A percentile compares a stretch with the other conserved stretches of the same genome.
Conservation (phyloP, 208 protist genomes). For the Acanthamoeba triangularis region DNA sequence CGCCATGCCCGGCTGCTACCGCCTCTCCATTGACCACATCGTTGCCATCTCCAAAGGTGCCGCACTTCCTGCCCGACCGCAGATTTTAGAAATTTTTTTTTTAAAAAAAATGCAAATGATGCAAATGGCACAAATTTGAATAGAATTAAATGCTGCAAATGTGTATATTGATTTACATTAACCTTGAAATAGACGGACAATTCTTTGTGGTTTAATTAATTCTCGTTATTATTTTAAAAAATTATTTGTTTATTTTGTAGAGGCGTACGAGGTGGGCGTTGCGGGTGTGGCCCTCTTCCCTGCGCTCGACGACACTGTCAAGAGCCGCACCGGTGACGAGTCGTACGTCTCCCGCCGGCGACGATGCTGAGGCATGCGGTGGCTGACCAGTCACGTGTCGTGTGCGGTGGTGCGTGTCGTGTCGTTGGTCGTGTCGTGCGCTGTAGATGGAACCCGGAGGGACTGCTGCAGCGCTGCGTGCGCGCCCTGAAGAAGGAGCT, state of each 20-base stretch:
- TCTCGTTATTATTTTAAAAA: no score
- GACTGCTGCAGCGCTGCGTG: slow-evolving; percentile 78
- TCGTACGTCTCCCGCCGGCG: slow-evolving; percentile 57
- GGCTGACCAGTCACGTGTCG: neutral
- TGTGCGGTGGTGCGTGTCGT: no score
- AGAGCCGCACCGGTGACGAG: slow-evolving; percentile 51
- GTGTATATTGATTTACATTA: no score
- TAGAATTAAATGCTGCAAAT: no score
- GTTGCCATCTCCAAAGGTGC: slow-evolving; percentile 75
- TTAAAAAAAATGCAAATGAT: no score
- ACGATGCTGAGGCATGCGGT: slow-evolving; percentile 5
- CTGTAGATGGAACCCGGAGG: slow-evolving; percentile 78
- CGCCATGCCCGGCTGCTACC: slow-evolving; percentile 86
- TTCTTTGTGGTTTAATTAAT: neutral
- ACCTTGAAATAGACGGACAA: no score
- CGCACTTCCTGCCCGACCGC: neutral
- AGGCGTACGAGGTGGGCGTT: slow-evolving; percentile 73
- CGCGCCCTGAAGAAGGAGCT: slow-evolving; percentile 79
- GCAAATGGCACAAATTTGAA: no score
- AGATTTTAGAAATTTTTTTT: neutral
- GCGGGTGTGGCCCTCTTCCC: slow-evolving; percentile 73
- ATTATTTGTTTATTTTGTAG: neutral
- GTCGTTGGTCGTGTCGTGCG: neutral
- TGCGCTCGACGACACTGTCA: slow-evolving; percentile 41
- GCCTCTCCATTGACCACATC: slow-evolving; percentile 74